Evolutionary conservation across 257 asterid species (phyloP), one percentile per base, ranked within the genome.

Genomic region (Solanum appendiculatum): DNA sequence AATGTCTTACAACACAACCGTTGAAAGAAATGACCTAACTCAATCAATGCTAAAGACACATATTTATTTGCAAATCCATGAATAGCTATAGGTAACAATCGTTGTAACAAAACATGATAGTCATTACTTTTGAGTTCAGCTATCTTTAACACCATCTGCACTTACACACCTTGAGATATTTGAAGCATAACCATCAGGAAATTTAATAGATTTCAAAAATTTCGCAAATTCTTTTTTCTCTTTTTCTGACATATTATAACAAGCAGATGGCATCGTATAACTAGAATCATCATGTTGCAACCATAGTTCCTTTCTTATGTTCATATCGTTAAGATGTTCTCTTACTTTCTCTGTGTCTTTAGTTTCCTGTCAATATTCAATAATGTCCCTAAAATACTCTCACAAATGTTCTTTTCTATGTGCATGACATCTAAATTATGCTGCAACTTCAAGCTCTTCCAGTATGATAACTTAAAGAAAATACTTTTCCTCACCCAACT

Each of bases 121-220:
- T n/a, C 69, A 63, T 63, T 33, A 63, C 7, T 63, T 60, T 46
- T 87, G 4, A 72, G 23, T 6, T 40, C 60, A 3, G 40, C 11
- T 21, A 87, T 37, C 34, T 73, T 73, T 72, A 9, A 42, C 77
- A 3, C 27, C 73, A 11, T 60, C 27, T 16, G 16, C 15, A 40
- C 82, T 73, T 6, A 86, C 44, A 15, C 74, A 27, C 36, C 51
- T 25, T 10, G 51, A 70, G 16, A 83, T 88, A 72, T 82, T 88
- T 27, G 87, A 29, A 69, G 87, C 87, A 86, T 63, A 86, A 14
- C 87, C 88, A 88, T 88, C 87, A 7, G 33, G 63, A 60, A 15
- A 88, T 27, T 86, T 86, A 8, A 88, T 1, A 4, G 77, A 54
- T 5, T 42, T 64, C 0, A 73, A 40, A 25, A 88, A 82, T 7